Conservation (phyloP, 495 filamentous ascomycete species). For the Neurospora pannonica region DNA sequence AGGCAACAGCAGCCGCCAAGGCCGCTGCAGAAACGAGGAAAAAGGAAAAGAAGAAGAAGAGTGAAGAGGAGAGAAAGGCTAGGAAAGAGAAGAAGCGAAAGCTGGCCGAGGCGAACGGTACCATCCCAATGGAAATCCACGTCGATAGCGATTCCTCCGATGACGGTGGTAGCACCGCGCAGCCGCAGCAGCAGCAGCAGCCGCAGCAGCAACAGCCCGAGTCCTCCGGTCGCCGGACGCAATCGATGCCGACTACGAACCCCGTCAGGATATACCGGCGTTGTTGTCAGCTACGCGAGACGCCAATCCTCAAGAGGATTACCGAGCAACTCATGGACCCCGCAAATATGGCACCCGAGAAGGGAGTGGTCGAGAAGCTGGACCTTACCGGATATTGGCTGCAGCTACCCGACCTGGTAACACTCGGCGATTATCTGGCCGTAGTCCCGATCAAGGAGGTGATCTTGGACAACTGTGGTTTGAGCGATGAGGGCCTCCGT, state of each 20-base stretch:
- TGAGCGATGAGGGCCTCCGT: conserved; percentile 77
- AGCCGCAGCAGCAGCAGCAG: neutral
- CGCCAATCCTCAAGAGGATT: conserved; percentile 77
- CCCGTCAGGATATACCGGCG: conserved; percentile 87
- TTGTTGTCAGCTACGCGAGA: conserved; percentile 89
- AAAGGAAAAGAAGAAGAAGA: conserved; percentile 86
- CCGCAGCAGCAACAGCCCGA: neutral
- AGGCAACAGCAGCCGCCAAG: conserved; percentile 11
- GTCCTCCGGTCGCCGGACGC: conserved; percentile 38
- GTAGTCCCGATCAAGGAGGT: conserved; percentile 83
- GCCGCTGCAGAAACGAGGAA: conserved; percentile 39
- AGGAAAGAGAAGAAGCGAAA: conserved; percentile 73
- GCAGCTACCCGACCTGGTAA: conserved; percentile 70
- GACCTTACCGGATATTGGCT: conserved; percentile 80
- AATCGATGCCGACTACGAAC: conserved; percentile 71
- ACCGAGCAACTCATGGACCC: conserved; percentile 74
- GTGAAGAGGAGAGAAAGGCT: conserved; percentile 78
- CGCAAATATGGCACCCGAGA: conserved; percentile 46
- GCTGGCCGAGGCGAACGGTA: conserved; percentile 73
- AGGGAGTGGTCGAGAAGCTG: conserved; percentile 65
- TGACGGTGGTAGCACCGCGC: conserved; percentile 15
- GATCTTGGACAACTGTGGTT: conserved; percentile 72
- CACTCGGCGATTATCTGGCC: conserved; percentile 86
- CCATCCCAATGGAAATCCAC: conserved; percentile 67
- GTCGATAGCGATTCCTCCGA: conserved; percentile 45